Conservation (phyloP, 768 basidiomycete genomes). For the Lactarius hatsudake region DNA sequence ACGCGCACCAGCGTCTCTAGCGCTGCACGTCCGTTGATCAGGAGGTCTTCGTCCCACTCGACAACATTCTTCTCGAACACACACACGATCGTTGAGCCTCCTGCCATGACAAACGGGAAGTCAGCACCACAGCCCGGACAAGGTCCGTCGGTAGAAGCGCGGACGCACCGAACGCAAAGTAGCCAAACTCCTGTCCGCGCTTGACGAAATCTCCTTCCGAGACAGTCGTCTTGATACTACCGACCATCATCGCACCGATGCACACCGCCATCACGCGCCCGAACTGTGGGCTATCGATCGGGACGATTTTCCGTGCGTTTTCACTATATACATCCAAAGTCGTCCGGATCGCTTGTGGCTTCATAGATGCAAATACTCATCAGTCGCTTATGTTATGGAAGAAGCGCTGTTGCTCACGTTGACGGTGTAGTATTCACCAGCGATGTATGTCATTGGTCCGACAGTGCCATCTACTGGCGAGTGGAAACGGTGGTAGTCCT, state of each 20-base stretch:
- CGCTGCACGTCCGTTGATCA: slow-evolving; percentile 80
- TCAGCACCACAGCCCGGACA: neutral
- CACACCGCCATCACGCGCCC: slow-evolving; percentile 92
- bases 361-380: neutral
- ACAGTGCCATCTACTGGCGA: slow-evolving; percentile 82
- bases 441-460: slow-evolving; percentile 77
- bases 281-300: slow-evolving; percentile 86
- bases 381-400: neutral
- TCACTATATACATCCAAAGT: slow-evolving; percentile 91
- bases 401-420: slow-evolving; percentile 55
- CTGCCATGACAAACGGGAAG: slow-evolving; percentile 38
- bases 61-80: slow-evolving; percentile 84
- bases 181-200: slow-evolving; percentile 89
- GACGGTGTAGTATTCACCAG: slow-evolving; percentile 96
- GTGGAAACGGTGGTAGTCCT: slow-evolving; percentile 96
- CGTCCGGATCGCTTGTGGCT: slow-evolving; percentile 93
- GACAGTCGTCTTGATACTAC: slow-evolving; percentile 85
- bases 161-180: slow-evolving; percentile 86
- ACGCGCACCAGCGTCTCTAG: slow-evolving; percentile 88
- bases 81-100: slow-evolving; percentile 89
- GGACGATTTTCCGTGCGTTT: slow-evolving; percentile 89
- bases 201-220: slow-evolving; percentile 75
- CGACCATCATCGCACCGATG: slow-evolving; percentile 94
- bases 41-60: slow-evolving; percentile 88
- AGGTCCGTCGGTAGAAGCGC: neutral